A percentile compares a stretch with the other conserved stretches of the same genome.
Evolutionary conservation across 495 filamentous ascomycete species (phyloP).

Genomic region (Tetracladium setigerum): DNA sequence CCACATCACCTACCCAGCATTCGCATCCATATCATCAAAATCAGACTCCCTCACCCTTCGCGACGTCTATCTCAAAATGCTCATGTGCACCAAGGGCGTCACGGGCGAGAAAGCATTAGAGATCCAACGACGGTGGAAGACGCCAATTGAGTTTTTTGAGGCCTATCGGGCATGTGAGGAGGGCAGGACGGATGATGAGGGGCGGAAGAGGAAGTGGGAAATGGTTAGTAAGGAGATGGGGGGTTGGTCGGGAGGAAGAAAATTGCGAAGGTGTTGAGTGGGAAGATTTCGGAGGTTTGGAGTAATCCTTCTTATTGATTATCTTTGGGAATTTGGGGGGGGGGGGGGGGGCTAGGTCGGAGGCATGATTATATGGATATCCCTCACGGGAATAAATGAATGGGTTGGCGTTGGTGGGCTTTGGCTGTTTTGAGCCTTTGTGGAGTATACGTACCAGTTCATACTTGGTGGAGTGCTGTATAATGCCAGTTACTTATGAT

Average conservation of each 20-base stretch:
- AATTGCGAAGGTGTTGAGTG: constrained; percentile 53
- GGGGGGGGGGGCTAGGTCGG: no score
- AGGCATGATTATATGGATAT: no score
- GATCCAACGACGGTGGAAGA: constrained; percentile 69
- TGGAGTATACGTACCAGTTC: no score
- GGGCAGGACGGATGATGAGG: constrained; percentile 31
- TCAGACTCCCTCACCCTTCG: constrained; percentile 64
- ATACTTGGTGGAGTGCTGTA: no score
- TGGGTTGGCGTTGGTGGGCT: no score
- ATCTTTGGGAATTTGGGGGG: no score
- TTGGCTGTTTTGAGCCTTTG: no score
- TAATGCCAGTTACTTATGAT: no score
- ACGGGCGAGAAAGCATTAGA: constrained; percentile 76
- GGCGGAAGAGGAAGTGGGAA: constrained; percentile 38
- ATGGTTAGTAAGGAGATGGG: constrained; percentile 47
- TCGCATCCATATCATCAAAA: constrained; percentile 65
- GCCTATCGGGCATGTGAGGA: constrained; percentile 54
- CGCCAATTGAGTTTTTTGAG: constrained; percentile 59
- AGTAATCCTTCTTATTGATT: constrained; percentile 19
- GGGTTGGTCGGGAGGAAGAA: constrained; percentile 60
- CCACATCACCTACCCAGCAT: constrained; percentile 64
- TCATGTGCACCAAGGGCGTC: constrained; percentile 76
- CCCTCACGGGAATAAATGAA: no score
- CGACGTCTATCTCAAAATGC: constrained; percentile 77
- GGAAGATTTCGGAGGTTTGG: constrained; percentile 72